These are phyloP conservation scores for Phylloporus sp. DNA, from an alignment of 768 basidiomycete genomes.

Conservation along the genomic window DNA sequence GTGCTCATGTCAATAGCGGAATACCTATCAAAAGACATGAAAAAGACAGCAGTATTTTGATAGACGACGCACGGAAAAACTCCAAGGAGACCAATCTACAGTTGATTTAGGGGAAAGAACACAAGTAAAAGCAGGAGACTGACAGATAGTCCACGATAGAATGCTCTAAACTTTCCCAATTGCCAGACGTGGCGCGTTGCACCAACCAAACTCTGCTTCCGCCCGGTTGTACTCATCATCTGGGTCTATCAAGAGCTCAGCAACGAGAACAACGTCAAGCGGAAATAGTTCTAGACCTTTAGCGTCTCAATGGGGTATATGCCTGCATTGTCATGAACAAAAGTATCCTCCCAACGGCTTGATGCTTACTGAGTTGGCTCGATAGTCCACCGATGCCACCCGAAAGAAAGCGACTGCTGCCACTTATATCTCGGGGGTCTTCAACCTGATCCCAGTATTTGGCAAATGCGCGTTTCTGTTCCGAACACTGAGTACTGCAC, in stretches of 20 bases:
- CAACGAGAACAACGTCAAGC: neutral
- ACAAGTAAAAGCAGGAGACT: constrained; percentile 32
- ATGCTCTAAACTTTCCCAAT: constrained; percentile 76
- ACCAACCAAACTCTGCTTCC: constrained; percentile 52
- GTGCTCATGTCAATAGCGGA: constrained; percentile 98
- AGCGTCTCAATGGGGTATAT: constrained; percentile 97
- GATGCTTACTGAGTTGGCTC: constrained; percentile 78
- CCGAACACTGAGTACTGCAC: constrained; percentile 15
- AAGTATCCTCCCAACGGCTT: constrained; percentile 3
- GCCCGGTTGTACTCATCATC: constrained; percentile 88
- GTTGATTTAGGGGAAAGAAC: constrained; percentile 11
- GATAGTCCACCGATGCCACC: constrained; percentile 95
- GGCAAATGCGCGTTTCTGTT: constrained; percentile 91
- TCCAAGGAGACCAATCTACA: constrained; percentile 87
- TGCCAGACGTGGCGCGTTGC: constrained; percentile 75
- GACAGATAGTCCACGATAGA: constrained; percentile 88
- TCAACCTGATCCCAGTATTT: constrained; percentile 88
- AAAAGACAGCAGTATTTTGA: neutral
- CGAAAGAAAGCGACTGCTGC: constrained; percentile 87
- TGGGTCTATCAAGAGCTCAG: constrained; percentile 55
- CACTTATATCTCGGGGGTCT: constrained; percentile 85
- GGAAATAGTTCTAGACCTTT: constrained; percentile 50
- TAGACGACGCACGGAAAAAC: constrained; percentile 80
- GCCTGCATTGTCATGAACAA: constrained; percentile 43
- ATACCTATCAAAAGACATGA: constrained; percentile 44